Evolutionary conservation across 2,329 filamentous ascomycete species (phyloP).

Genomic region (Aspergillus sojae): DNA sequence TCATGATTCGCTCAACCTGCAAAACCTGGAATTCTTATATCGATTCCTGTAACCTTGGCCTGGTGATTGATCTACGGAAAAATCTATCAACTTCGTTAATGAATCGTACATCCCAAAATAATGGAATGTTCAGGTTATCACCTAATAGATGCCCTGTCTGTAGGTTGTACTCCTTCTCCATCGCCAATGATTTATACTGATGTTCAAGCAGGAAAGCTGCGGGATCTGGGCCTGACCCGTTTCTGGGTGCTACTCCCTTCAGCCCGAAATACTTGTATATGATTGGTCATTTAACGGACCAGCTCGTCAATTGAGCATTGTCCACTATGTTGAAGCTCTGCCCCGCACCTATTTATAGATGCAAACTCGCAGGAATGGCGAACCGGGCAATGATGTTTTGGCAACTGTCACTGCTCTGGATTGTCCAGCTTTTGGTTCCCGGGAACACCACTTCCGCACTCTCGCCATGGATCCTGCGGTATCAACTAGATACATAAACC

Average conservation of each 20-base stretch:
- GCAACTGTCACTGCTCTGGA: neutral
- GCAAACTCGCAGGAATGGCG: neutral
- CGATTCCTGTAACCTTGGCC: constrained; percentile 27
- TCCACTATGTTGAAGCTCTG: constrained; percentile 3
- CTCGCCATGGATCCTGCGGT: neutral
- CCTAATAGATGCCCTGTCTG: constrained; percentile 1
- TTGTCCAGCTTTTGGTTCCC: constrained; percentile 7
- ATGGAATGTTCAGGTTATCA: neutral
- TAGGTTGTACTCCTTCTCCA: neutral
- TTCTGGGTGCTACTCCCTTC: neutral
- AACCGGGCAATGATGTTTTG: constrained; percentile 6
- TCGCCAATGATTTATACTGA: constrained; percentile 1
- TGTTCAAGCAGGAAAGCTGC: constrained; percentile 4
- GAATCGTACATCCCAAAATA: too few relatives aligned
- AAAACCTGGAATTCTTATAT: constrained; percentile 36
- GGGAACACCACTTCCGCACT: constrained; percentile 4
- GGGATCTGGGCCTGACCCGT: constrained; percentile 4
- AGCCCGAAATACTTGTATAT: constrained; percentile 7
- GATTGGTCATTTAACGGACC: constrained; percentile 5
- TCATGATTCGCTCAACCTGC: constrained; percentile 34
- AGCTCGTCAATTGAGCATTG: neutral
- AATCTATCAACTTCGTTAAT: neutral
- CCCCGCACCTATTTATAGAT: neutral
- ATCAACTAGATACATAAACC: neutral
- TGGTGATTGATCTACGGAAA: neutral